Evolutionary conservation across 2,329 filamentous ascomycete genomes (phyloP).

Genomic region (Aspergillus fructus): DNA sequence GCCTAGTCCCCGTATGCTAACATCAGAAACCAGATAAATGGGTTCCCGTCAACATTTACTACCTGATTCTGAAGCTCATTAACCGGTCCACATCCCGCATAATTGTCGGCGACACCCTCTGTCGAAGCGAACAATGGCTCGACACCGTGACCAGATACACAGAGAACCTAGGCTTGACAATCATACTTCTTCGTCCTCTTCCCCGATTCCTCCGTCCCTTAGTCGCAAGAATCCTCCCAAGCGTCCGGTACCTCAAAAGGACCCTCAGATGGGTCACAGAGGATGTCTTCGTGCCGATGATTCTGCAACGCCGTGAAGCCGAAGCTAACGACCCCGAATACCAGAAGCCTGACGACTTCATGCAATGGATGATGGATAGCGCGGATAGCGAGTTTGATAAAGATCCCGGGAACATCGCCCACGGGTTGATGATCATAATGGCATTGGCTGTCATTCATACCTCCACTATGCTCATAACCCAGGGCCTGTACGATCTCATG

Average conservation of each 20-base stretch:
- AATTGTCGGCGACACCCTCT: constrained; percentile 39
- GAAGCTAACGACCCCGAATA: constrained; percentile 19
- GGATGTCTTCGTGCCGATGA: constrained; percentile 34
- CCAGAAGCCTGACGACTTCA: constrained; percentile 29
- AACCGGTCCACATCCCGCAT: constrained; percentile 42
- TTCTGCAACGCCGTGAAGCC: constrained; percentile 28
- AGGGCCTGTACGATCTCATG: constrained; percentile 54
- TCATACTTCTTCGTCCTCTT: constrained; percentile 32
- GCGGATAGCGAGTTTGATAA: constrained; percentile 22
- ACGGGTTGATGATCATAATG: constrained; percentile 27
- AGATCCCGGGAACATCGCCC: constrained; percentile 24
- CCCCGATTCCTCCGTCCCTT: constrained; percentile 36
- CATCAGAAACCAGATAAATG: constrained; percentile 19
- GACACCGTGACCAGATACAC: constrained; percentile 34
- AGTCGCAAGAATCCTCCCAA: constrained; percentile 35
- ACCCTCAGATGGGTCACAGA: constrained; percentile 31
- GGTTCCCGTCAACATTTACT: constrained; percentile 22
- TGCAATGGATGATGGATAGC: constrained; percentile 35
- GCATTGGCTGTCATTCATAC: constrained; percentile 30
- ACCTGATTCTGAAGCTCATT: constrained; percentile 34
- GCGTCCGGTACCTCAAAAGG: constrained; percentile 31
- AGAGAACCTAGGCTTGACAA: constrained; percentile 33
- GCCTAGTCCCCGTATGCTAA: background rate
- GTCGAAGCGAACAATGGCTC: constrained; percentile 42
- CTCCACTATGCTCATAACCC: constrained; percentile 28